phyloP scores from a whole-genome alignment of 1,284 basidiomycete genomes.

The Chondrostereum purpureum region DNA sequence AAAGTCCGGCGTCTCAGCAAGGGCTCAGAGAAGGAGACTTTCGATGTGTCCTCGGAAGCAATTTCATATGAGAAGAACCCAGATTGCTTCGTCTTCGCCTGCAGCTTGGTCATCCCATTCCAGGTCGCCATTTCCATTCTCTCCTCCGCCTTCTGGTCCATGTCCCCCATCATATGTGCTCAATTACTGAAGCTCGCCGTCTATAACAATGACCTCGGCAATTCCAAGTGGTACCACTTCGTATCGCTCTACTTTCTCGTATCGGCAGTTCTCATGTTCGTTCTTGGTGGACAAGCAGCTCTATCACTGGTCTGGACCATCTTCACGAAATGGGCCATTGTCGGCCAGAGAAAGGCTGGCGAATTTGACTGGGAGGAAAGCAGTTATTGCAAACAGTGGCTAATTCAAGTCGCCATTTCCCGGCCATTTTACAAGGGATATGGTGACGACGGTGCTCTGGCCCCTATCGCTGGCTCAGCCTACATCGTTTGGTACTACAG shows the following conservation, averaged over 20 bases:
- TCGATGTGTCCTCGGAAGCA: background rate
- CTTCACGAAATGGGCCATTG: background rate
- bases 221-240: background rate
- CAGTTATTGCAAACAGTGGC: background rate
- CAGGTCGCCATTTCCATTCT: background rate
- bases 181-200: background rate
- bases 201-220: background rate
- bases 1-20: background rate
- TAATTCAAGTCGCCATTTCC: slow-evolving; percentile 1
- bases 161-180: background rate
- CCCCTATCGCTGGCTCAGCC: slow-evolving; percentile 3
- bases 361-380: background rate
- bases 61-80: background rate
- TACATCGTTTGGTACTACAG: slow-evolving; percentile 6
- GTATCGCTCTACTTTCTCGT: background rate
- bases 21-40: background rate
- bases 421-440: slow-evolving; percentile 1
- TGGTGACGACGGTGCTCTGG: slow-evolving; percentile 4
- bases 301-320: background rate
- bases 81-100: background rate
- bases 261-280: background rate
- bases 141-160: background rate
- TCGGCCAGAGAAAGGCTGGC: background rate
- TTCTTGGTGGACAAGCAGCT: background rate
- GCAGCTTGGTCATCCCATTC: background rate